These are phyloP conservation scores for Trichoderma pleuroti DNA, from an alignment of 2,329 filamentous ascomycete species.

Conservation along the genomic window DNA sequence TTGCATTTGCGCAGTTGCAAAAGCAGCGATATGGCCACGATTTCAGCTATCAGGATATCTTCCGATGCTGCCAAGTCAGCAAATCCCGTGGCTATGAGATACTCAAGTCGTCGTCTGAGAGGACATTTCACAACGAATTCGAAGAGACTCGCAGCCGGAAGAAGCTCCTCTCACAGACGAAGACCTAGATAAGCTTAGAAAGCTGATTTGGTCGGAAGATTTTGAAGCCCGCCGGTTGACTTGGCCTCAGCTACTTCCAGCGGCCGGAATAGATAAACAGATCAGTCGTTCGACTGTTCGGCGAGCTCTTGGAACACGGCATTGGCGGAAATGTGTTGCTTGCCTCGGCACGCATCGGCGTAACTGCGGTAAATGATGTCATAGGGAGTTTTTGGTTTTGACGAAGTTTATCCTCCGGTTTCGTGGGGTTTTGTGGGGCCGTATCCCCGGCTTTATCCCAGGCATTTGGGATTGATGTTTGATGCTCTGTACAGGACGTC, in stretches of 20 bases:
- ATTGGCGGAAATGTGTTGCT: background rate
- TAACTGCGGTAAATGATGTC: background rate
- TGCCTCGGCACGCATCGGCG: background rate
- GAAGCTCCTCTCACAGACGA: background rate
- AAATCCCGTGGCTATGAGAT: background rate
- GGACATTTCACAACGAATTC: background rate
- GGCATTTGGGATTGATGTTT: background rate
- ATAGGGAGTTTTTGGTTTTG: background rate
- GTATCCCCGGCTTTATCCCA: background rate
- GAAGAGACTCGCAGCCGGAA: background rate
- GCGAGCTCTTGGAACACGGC: background rate
- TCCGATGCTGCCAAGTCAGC: background rate
- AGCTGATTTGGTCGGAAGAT: background rate
- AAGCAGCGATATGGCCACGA: background rate
- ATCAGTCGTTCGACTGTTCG: background rate
- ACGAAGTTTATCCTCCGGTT: background rate
- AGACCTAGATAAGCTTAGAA: background rate
- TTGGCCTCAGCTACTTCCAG: background rate
- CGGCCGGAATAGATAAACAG: background rate
- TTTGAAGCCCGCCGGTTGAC: background rate
- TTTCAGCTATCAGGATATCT: background rate
- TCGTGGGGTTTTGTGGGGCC: background rate
- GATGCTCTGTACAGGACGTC: background rate
- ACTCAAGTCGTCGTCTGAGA: background rate
- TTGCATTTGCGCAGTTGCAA: background rate